Conservation (phyloP, 176 grass and related monocot species). For the Bonia amplexicaulis region DNA sequence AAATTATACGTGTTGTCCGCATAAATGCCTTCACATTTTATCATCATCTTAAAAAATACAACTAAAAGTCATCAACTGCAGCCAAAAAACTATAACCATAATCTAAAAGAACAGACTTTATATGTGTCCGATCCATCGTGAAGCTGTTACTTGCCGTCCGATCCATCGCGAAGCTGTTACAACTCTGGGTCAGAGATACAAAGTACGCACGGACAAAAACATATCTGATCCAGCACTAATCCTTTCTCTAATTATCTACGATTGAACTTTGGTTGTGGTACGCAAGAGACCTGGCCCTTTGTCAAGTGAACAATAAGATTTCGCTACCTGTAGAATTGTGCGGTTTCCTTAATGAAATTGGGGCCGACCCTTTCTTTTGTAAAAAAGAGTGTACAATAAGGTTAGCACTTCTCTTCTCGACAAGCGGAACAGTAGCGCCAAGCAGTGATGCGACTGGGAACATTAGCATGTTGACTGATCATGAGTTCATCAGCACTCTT, state of each 20-base stretch:
- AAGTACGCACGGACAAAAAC: not conserved
- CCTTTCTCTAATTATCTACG: not conserved
- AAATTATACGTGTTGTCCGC: fast-evolving
- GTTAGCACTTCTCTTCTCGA: not conserved
- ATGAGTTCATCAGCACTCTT: not conserved
- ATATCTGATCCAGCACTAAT: not conserved
- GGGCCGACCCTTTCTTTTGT: no score
- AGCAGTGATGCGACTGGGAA: not conserved
- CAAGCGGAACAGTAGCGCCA: no score
- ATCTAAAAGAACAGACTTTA: no score
- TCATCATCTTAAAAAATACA: no score
- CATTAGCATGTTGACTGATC: not conserved
- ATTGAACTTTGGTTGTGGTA: no score
- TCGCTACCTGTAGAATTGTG: no score
- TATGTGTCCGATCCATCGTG: conserved; percentile 8
- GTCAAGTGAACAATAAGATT: not conserved
- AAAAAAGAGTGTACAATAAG: not conserved
- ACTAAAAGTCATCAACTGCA: fast-evolving
- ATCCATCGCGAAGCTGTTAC: not conserved
- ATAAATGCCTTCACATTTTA: no score
- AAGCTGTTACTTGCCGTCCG: not conserved
- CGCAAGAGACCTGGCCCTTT: not conserved
- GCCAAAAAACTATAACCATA: no score
- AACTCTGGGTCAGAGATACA: not conserved
- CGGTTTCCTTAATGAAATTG: no score